These are phyloP conservation scores for Chalciporus sp. DNA, from an alignment of 1,284 basidiomycete genomes.

Conservation along the genomic window DNA sequence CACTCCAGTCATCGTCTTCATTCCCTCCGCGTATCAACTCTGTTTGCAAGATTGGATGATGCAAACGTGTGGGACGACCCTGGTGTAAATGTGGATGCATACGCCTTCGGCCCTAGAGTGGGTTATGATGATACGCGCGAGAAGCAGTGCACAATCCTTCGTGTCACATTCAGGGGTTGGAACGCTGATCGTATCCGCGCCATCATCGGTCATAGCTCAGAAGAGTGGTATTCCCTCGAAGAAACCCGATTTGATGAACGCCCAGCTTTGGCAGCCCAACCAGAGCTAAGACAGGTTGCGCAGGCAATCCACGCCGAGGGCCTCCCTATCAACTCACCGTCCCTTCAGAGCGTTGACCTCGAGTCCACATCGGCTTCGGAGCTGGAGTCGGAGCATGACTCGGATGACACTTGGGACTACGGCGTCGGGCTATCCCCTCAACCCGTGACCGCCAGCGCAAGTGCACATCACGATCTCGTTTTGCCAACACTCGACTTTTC, in stretches of 20 bases:
- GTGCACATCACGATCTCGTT: constrained; percentile 48
- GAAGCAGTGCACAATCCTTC: constrained; percentile 58
- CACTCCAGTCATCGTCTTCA: constrained; percentile 58
- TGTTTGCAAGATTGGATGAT: constrained; percentile 68
- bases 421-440: constrained; percentile 1
- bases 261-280: neutral
- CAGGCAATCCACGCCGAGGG: neutral
- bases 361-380: constrained; percentile 11
- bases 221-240: constrained; percentile 72
- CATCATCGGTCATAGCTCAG: constrained; percentile 67
- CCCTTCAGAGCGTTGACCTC: constrained; percentile 6
- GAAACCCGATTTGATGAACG: constrained; percentile 41
- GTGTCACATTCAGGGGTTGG: constrained; percentile 73
- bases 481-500: constrained; percentile 75
- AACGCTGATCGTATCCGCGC: constrained; percentile 57
- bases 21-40: constrained; percentile 60
- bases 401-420: constrained; percentile 1
- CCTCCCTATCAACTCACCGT: neutral
- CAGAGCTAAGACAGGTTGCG: neutral
- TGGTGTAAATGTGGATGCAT: constrained; percentile 59
- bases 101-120: constrained; percentile 38
- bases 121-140: constrained; percentile 39
- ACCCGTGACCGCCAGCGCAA: constrained; percentile 18
- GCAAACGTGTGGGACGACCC: constrained; percentile 62
- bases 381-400: constrained; percentile 1